Evolutionary conservation across 176 grass and related monocot species (phyloP), one percentile per base, ranked within the genome.

Genomic region (Tuctoria greenei): DNA sequence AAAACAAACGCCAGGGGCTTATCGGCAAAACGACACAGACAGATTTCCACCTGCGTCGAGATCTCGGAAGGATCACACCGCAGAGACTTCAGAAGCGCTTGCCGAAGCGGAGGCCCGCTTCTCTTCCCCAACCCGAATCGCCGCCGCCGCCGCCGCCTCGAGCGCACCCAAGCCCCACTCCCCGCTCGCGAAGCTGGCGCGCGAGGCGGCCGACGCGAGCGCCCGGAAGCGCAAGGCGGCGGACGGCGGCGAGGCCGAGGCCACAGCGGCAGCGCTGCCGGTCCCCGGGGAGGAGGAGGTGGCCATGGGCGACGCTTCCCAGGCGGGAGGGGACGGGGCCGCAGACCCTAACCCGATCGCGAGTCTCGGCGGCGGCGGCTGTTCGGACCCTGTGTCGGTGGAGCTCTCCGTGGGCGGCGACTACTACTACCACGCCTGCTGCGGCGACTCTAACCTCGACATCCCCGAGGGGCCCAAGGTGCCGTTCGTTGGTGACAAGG

Each of bases 151-250:
- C 69, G 24, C 51, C 57, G 23, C 59, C 18, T 64, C 79, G 45
- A 80, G 70, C 80, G 26, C 42, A 4, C 47, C 69, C 55, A 13
- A 12, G 11, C 54, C 68, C 34, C 21, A 2, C 31, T 6, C 38
- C 80, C 49, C 46, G 13, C 40, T 52, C 71, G 75, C 82, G 69
- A 86, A 86, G 83, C 92, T 97, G 95, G 95, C 95, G 84, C 73
- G 63, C 71, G 95, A 97, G 86, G 84, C 95, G 75, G 95, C 89
- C 72, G 95, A 93, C 79, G 73, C 86, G 58, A 93, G 91, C 91
- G 80, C 84, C 44, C 83, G 91, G 17, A 97, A 93, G 88, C 86
- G 91, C 82, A 97, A 97, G 86, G 86, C 94, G 28, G 77, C 76
- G 50, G 90, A 90, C 27, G 88, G 74, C 56, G 79, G 64, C 41